Evolutionary conservation across 1,139 yeast genomes (phyloP).

Genomic region (Diutina rugosa): DNA sequence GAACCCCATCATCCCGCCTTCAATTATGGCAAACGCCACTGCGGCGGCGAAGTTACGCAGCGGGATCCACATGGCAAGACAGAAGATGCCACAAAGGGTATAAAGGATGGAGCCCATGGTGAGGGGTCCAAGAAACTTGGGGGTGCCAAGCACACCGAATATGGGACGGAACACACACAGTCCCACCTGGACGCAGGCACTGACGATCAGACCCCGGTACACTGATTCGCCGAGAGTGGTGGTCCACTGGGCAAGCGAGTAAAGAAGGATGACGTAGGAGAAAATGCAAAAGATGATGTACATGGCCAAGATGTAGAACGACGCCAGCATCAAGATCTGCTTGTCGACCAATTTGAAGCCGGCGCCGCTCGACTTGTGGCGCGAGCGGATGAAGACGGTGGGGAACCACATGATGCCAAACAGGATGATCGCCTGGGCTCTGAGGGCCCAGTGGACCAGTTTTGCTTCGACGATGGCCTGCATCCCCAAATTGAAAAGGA

Average conservation of each 20-base stretch:
- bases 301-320: conserved; percentile 15
- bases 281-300: conserved; percentile 15
- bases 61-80: conserved; percentile 51
- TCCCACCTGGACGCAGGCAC: conserved; percentile 37
- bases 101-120: conserved; percentile 25
- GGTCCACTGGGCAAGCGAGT: conserved; percentile 19
- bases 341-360: conserved; percentile 12
- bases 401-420: conserved; percentile 20
- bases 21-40: conserved; percentile 29
- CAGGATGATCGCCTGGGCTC: conserved; percentile 21
- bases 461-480: conserved; percentile 16
- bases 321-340: conserved; percentile 15
- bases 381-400: conserved; percentile 13
- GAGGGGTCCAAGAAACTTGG: conserved; percentile 33
- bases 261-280: conserved; percentile 22
- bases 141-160: conserved; percentile 24
- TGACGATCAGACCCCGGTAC: conserved; percentile 34
- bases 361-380: conserved; percentile 11
- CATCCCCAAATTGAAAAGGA: conserved; percentile 29
- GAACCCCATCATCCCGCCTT: conserved; percentile 42
- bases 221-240: conserved; percentile 21
- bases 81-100: conserved; percentile 21
- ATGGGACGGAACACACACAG: conserved; percentile 28
- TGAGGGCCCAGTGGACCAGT: conserved; percentile 30
- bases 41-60: conserved; percentile 41